phyloP scores from a whole-genome alignment of 176 grass and related monocot species.

The Musa beccarii region DNA sequence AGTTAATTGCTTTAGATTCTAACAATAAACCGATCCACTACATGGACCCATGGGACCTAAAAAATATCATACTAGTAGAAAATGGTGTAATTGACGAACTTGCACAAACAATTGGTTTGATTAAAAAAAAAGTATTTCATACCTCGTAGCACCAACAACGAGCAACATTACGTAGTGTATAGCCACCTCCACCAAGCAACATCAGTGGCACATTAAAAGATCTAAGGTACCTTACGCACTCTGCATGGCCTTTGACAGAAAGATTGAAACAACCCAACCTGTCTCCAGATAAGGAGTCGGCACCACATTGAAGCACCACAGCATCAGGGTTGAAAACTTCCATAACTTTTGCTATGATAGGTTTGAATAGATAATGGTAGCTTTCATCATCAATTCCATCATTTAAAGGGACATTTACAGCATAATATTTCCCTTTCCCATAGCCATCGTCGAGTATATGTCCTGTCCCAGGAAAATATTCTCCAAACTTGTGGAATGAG shows the following conservation, averaged over 20 bases:
- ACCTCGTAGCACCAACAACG: background rate
- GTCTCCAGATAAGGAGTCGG: background rate
- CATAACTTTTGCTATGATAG: constrained; percentile 3
- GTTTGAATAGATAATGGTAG: background rate
- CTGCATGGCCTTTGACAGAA: background rate
- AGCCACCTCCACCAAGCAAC: background rate
- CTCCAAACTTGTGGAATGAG: background rate
- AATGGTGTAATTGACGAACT: background rate
- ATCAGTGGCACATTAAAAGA: background rate
- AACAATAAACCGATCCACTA: no score
- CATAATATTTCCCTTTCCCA: background rate
- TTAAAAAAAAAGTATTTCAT: background rate
- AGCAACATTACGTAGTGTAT: background rate
- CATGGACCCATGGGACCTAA: background rate
- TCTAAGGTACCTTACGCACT: background rate
- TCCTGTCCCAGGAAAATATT: background rate
- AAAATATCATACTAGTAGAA: background rate
- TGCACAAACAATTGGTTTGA: background rate
- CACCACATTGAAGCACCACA: background rate
- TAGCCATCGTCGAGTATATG: background rate
- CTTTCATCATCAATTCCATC: background rate
- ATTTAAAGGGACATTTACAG: constrained; percentile 1
- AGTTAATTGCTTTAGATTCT: no score
- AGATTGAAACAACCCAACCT: constrained; percentile 1
- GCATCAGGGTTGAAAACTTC: background rate